Evolutionary conservation across 148 eudicot genomes (phyloP), one percentile per base, ranked within the genome.

Genomic region (Amaranthus hypochondriacus): DNA sequence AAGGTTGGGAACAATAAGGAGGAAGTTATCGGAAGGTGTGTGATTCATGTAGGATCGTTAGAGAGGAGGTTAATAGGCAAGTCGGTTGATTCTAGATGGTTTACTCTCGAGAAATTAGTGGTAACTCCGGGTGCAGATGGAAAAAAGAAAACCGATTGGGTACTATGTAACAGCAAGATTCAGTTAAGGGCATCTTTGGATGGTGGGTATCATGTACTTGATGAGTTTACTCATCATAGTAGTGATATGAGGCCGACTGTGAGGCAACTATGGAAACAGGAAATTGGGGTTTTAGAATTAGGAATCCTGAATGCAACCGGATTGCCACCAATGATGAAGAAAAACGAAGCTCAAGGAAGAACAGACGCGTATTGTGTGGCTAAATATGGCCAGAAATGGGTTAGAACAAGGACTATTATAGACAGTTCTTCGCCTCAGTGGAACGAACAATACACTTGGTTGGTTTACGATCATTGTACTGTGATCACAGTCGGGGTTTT

Each of bases 371-470:
- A 84, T 56, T 84, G 86, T 75, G 86, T 84, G 9, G 86, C 86
- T 7, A 84, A 84, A 68, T 84, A 84, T 47, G 84, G 86, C 2
- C 77, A 78, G 66, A 84, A 84, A 74, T 84, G 86, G 86, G 77
- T 78, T 4, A 63, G 84, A 8, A 84, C 86, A 0, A 81, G 86
- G 70, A 81, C 84, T 9, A 78, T 84, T 13, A 69, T 73, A 1
- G 76, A 78, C 56, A 84, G 80, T 73, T 75, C 72, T 48, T 57
- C 80, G 5, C 86, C 86, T 18, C 77, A 81, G 7, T 84, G 86
- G 84, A 81, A 84, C 42, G 86, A 84, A 70, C 86, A 84, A 55
- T 84, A 84, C 63, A 78, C 77, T 63, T 84, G 86, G 86, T 80
- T 59, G n/a, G 84, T 84, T 51, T 81, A 67, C 61, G 86, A 84